A percentile compares a stretch with the other conserved stretches of the same genome.
phyloP scores from a whole-genome alignment of 2,329 filamentous ascomycete species.

The Fusarium multiceps region DNA sequence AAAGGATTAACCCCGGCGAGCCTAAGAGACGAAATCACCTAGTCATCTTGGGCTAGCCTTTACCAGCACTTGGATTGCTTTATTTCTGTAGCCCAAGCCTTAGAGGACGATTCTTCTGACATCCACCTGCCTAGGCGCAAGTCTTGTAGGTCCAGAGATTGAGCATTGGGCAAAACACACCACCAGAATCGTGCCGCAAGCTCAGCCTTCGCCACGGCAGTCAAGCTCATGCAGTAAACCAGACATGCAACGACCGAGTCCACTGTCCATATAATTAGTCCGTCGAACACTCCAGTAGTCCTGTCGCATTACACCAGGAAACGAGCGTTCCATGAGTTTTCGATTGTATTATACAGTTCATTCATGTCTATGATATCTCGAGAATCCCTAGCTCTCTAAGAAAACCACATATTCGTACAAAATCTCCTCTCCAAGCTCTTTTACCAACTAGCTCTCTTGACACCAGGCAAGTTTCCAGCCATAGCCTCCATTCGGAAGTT shows the following conservation, averaged over 20 bases:
- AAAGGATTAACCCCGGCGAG: too few relatives aligned
- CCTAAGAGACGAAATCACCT: too few relatives aligned
- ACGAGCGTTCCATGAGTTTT: slow-evolving; percentile 11
- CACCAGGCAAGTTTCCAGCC: slow-evolving; percentile 86
- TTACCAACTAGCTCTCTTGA: slow-evolving; percentile 97
- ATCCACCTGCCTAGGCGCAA: not conserved
- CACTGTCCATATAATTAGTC: not conserved
- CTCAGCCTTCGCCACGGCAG: not conserved
- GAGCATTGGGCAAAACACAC: not conserved
- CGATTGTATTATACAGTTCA: slow-evolving; percentile 43
- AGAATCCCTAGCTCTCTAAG: not conserved
- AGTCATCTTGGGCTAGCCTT: too few relatives aligned
- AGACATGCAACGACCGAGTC: not conserved
- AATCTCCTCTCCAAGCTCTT: not conserved
- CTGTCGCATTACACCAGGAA: not conserved
- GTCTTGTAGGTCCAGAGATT: not conserved
- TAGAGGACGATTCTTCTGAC: too few relatives aligned
- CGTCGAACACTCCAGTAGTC: fast-evolving
- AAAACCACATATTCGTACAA: slow-evolving; percentile 39
- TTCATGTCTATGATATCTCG: slow-evolving; percentile 32
- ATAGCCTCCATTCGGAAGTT: slow-evolving; percentile 93
- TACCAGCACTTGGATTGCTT: too few relatives aligned
- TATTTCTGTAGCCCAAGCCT: too few relatives aligned
- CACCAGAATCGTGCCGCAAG: not conserved
- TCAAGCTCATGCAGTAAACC: not conserved